phyloP scores from a whole-genome alignment of 345 rosid genomes.

The Ceriops zippeliana region DNA sequence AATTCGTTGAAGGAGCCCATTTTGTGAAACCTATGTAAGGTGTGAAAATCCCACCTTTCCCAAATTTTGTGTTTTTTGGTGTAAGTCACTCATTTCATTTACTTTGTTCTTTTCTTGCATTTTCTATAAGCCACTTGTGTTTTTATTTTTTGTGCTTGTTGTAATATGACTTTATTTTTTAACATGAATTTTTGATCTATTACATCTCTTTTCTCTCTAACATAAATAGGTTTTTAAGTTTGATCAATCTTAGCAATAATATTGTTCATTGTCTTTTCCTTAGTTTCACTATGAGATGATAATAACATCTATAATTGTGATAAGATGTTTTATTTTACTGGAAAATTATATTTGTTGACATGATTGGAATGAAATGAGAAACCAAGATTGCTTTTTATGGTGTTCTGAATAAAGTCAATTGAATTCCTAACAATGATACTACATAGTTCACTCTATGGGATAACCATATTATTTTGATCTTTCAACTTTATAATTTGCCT shows the following conservation, averaged over 20 bases:
- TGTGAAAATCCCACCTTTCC: slow-evolving; percentile 21
- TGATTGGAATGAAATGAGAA: not conserved
- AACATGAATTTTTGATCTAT: not conserved
- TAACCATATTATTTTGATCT: no score
- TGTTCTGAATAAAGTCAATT: no score
- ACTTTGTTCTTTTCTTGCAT: not conserved
- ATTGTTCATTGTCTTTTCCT: not conserved
- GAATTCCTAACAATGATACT: no score
- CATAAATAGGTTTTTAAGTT: not conserved
- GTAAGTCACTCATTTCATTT: not conserved
- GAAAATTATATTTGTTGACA: not conserved
- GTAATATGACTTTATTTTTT: not conserved
- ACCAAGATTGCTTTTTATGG: no score
- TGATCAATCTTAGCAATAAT: not conserved
- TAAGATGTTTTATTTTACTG: not conserved
- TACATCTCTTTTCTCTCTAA: not conserved
- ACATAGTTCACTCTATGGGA: no score
- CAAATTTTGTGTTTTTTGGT: slow-evolving; percentile 1
- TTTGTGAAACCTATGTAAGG: slow-evolving; percentile 66
- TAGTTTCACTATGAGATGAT: not conserved
- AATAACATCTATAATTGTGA: slow-evolving; percentile 2
- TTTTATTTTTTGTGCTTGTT: not conserved
- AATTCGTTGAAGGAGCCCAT: slow-evolving; percentile 37
- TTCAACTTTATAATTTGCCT: no score
- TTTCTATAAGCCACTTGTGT: no score